These are phyloP conservation scores for Cladosporium austrohemisphaericum DNA, from an alignment of 2,329 filamentous ascomycete species.

Conservation along the genomic window DNA sequence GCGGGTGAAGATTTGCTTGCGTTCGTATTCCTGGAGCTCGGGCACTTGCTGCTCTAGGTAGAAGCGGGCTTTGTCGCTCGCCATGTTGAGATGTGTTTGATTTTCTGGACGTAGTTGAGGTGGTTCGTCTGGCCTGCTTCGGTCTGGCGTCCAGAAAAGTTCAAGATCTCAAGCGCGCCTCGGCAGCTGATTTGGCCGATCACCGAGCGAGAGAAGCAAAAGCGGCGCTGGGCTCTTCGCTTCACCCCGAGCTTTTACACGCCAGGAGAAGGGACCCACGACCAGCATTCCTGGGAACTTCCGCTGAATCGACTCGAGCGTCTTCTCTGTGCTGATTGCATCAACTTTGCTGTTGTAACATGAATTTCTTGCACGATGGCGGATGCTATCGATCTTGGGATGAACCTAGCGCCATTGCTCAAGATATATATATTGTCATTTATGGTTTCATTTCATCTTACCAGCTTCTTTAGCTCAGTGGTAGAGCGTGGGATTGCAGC, in stretches of 20 bases:
- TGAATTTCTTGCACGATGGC: no score
- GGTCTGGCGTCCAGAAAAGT: constrained; percentile 3
- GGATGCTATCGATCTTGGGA: no score
- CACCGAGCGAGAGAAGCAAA: no score
- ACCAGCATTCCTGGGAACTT: no score
- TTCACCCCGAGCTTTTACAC: no score
- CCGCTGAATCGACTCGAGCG: no score
- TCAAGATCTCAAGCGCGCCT: constrained; percentile 6
- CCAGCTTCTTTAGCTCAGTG: constrained; percentile 16
- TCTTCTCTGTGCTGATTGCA: no score
- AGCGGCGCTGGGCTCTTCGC: no score
- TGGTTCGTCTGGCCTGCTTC: neutral
- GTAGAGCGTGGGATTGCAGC: constrained; percentile 18
- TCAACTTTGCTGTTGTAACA: no score
- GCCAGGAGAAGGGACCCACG: no score
- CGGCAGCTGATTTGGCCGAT: constrained; percentile 1
- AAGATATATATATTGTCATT: no score
- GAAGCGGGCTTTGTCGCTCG: constrained; percentile 91
- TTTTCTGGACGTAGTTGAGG: neutral
- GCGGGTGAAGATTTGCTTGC: constrained; percentile 85
- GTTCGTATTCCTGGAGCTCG: constrained; percentile 86
- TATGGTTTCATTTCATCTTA: neutral
- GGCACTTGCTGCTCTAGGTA: constrained; percentile 90
- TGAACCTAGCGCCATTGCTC: no score
- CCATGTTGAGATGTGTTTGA: constrained; percentile 28